Conservation (phyloP, 106 monocot genomes). For the Dendrobium chrysotoxum region DNA sequence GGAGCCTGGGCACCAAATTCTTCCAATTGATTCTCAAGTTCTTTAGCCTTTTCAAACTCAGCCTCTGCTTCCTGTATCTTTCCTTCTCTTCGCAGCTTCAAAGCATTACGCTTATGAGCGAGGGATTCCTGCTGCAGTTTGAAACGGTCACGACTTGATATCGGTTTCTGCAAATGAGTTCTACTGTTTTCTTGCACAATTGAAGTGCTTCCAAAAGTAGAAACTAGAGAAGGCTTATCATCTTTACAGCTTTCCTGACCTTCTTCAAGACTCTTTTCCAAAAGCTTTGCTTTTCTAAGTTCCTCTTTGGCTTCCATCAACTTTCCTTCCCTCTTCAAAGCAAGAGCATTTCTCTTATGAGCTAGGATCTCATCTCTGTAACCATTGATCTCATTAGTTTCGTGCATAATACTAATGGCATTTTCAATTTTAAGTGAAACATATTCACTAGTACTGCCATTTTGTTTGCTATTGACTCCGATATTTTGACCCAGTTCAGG, state of each 20-base stretch:
- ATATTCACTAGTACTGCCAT: not conserved
- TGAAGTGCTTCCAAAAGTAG: slow-evolving; percentile 8
- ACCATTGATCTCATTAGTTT: slow-evolving; percentile 12
- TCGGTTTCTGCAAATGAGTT: slow-evolving; percentile 40
- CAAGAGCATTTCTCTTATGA: slow-evolving; percentile 74
- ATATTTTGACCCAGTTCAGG: not conserved
- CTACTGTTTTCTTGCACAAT: slow-evolving; percentile 22
- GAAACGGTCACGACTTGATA: slow-evolving; percentile 65
- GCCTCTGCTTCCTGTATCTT: slow-evolving; percentile 76
- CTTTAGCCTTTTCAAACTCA: slow-evolving; percentile 71
- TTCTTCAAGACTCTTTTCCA: slow-evolving; percentile 69
- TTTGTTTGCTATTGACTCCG: not conserved
- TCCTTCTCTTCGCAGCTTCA: slow-evolving; percentile 89
- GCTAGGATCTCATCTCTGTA: slow-evolving; percentile 47
- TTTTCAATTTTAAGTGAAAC: not conserved
- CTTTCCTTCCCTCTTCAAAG: slow-evolving; percentile 88
- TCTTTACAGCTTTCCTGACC: slow-evolving; percentile 16
- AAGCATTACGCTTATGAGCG: slow-evolving; percentile 79
- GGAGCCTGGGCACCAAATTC: slow-evolving; percentile 29
- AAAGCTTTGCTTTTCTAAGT: slow-evolving; percentile 66
- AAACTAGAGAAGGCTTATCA: slow-evolving; percentile 13
- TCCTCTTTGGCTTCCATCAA: slow-evolving; percentile 82
- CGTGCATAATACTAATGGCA: slow-evolving; percentile 6
- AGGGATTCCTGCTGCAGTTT: slow-evolving; percentile 91
- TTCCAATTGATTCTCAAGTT: slow-evolving; percentile 76